Conservation (phyloP, 768 basidiomycete species). For the Boletus pseudo-olivaceus region DNA sequence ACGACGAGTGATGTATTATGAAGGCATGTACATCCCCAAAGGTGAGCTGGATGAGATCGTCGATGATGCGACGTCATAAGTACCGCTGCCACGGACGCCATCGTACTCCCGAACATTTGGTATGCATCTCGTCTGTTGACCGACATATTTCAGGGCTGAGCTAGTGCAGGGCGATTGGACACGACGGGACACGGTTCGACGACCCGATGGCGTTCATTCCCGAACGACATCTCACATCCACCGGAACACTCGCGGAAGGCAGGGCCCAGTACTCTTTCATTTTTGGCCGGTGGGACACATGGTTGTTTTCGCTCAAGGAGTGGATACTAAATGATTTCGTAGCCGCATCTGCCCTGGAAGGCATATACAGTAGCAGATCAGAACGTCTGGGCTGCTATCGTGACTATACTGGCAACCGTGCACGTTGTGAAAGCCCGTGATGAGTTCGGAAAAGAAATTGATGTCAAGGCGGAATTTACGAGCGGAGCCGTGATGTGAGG, state of each 20-base stretch:
- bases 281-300: conserved; percentile 25
- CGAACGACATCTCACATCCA: conserved; percentile 44
- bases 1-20: conserved; percentile 24
- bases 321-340: neutral
- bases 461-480: conserved; percentile 23
- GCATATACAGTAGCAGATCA: conserved; percentile 32
- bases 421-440: conserved; percentile 26
- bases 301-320: neutral
- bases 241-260: conserved; percentile 13
- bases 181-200: conserved; percentile 48
- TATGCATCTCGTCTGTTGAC: neutral
- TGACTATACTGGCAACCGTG: conserved; percentile 30
- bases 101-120: conserved; percentile 27
- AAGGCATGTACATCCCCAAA: conserved; percentile 31
- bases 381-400: conserved; percentile 32
- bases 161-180: conserved; percentile 40
- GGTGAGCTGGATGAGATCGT: conserved; percentile 8
- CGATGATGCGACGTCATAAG: neutral
- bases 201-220: conserved; percentile 53
- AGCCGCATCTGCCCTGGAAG: conserved; percentile 35
- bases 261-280: conserved; percentile 9
- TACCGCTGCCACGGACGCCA: conserved; percentile 8
- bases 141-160: neutral
- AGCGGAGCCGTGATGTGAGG: conserved; percentile 19
- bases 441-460: conserved; percentile 30